phyloP scores from a whole-genome alignment of 2,329 filamentous ascomycete genomes.

The Ceratocystiopsis sp. region DNA sequence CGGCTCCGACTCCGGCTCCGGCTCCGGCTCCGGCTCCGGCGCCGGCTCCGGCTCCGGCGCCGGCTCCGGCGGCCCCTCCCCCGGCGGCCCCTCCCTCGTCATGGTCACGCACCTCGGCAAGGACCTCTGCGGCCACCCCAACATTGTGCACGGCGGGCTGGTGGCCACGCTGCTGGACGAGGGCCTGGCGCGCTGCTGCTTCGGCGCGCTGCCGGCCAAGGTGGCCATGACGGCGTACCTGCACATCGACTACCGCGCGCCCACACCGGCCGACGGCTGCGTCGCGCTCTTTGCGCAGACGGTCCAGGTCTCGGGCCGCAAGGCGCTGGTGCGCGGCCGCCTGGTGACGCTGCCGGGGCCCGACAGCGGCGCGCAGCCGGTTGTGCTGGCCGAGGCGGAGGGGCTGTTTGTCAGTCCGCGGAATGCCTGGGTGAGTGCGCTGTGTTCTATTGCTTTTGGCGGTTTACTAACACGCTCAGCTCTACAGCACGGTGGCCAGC shows the following conservation, averaged over 20 bases:
- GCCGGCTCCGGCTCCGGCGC: too few relatives aligned
- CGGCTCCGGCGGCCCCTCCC: too few relatives aligned
- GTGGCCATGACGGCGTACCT: slow-evolving; percentile 76
- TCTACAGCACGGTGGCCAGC: too few relatives aligned
- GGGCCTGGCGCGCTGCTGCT: slow-evolving; percentile 73
- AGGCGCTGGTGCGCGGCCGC: slow-evolving; percentile 81
- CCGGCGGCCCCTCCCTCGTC: slow-evolving; percentile 28
- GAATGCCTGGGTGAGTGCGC: slow-evolving; percentile 48
- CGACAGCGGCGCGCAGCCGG: slow-evolving; percentile 39
- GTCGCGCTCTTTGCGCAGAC: slow-evolving; percentile 67
- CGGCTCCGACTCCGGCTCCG: too few relatives aligned
- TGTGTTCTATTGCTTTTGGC: background rate
- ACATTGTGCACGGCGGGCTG: slow-evolving; percentile 78
- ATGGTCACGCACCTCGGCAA: slow-evolving; percentile 61
- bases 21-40: too few relatives aligned
- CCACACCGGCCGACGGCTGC: slow-evolving; percentile 57
- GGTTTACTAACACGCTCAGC: too few relatives aligned
- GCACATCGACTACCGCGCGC: slow-evolving; percentile 66
- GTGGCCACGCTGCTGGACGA: slow-evolving; percentile 90
- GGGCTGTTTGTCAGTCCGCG: slow-evolving; percentile 81
- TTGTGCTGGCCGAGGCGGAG: slow-evolving; percentile 63
- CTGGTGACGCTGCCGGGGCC: slow-evolving; percentile 58
- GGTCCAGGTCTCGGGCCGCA: slow-evolving; percentile 73
- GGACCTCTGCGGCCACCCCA: slow-evolving; percentile 75
- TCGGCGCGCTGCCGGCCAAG: slow-evolving; percentile 72